Percentiles rank a stretch among this genome's conserved stretches.
Conservation (phyloP, 179 eudicot genomes). For the Corrigiola litoralis region DNA sequence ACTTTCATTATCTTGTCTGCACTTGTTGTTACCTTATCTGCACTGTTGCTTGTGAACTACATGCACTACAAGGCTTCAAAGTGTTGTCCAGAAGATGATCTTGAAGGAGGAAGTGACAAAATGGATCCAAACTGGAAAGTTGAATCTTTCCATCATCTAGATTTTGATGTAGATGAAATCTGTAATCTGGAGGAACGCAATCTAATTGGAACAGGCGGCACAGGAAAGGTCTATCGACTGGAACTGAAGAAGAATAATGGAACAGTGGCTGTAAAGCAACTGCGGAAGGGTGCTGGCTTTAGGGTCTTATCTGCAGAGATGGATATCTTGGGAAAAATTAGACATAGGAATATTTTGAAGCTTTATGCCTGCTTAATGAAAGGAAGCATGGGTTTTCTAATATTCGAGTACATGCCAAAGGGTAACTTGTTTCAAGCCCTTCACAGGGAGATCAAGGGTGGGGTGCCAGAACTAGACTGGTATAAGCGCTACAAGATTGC, state of each 20-base stretch:
- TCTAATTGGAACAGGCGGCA: slow-evolving; percentile 74
- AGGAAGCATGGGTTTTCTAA: slow-evolving; percentile 58
- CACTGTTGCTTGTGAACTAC: slow-evolving; percentile 49
- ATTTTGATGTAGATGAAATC: slow-evolving; percentile 67
- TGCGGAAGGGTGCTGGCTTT: slow-evolving; percentile 44
- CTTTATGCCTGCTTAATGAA: slow-evolving; percentile 67
- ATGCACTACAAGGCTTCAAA: slow-evolving; percentile 38
- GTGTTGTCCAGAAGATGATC: slow-evolving; percentile 13
- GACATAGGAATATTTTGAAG: slow-evolving; percentile 79
- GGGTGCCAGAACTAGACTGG: slow-evolving; percentile 67
- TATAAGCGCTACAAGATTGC: slow-evolving; percentile 57
- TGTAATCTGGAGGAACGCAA: slow-evolving; percentile 50
- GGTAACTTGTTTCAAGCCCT: slow-evolving; percentile 70
- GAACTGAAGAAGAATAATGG: slow-evolving; percentile 59
- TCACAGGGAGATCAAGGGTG: slow-evolving; percentile 41
- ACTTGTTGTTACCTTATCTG: slow-evolving; percentile 43
- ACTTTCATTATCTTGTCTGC: slow-evolving; percentile 42
- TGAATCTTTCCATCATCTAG: slow-evolving; percentile 67
- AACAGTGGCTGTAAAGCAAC: slow-evolving; percentile 73
- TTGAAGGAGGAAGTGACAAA: slow-evolving; percentile 31
- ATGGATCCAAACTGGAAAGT: slow-evolving; percentile 54
- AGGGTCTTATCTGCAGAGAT: slow-evolving; percentile 56
- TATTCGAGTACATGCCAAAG: slow-evolving; percentile 78
- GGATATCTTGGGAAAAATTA: slow-evolving; percentile 69
- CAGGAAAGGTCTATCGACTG: slow-evolving; percentile 80